Conservation (phyloP, 805 yeast genomes). For the Saccharomycopsis vini region DNA sequence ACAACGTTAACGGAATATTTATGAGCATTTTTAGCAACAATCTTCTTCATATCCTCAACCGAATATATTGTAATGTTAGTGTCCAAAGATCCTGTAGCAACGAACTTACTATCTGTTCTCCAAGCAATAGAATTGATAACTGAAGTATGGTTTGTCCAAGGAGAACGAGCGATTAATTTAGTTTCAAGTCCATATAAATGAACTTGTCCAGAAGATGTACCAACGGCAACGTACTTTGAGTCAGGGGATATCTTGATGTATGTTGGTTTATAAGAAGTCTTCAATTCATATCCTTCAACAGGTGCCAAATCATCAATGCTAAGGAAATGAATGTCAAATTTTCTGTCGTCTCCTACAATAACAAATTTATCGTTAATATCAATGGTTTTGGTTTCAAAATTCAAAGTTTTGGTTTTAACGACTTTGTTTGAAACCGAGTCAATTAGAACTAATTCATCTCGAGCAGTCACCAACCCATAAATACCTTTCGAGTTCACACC, state of each 20-base stretch:
- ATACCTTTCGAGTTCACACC: constrained; percentile 25
- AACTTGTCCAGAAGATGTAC: constrained; percentile 82
- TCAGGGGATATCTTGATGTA: constrained; percentile 62
- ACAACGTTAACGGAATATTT: constrained; percentile 78
- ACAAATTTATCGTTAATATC: constrained; percentile 35
- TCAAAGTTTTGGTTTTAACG: constrained; percentile 25
- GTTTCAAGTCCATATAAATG: constrained; percentile 53
- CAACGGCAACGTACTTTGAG: constrained; percentile 65
- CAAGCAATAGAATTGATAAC: constrained; percentile 70
- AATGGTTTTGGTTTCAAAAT: constrained; percentile 37
- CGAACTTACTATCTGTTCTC: constrained; percentile 63
- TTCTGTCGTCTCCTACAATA: constrained; percentile 40
- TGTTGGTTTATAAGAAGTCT: constrained; percentile 33
- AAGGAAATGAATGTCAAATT: constrained; percentile 34
- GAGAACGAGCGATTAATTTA: constrained; percentile 56
- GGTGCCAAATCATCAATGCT: constrained; percentile 26
- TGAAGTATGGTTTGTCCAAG: constrained; percentile 96
- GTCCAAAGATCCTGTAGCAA: constrained; percentile 78
- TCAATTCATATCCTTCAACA: constrained; percentile 19
- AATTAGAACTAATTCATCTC: constrained; percentile 30
- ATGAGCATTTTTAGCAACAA: constrained; percentile 72
- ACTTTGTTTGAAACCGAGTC: constrained; percentile 19
- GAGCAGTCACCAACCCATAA: constrained; percentile 38
- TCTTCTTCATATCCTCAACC: constrained; percentile 59
- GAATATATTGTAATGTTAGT: constrained; percentile 74